These are phyloP conservation scores for Microcos paniculata DNA, from an alignment of 345 rosid genomes.

Conservation along the genomic window DNA sequence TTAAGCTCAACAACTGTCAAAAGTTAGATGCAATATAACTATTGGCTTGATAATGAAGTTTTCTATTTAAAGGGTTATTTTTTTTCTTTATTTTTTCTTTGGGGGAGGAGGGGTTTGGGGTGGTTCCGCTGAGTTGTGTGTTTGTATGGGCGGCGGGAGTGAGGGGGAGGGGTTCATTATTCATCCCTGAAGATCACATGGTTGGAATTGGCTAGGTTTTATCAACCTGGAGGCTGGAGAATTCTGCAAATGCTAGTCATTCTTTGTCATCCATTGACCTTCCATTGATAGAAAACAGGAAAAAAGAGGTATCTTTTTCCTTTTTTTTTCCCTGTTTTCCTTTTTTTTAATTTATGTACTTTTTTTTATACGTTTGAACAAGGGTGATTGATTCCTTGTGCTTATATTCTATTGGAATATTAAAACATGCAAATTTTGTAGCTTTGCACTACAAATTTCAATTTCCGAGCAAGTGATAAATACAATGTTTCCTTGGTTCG, in stretches of 20 bases:
- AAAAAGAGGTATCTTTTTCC: constrained; percentile 44
- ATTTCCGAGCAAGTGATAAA: neutral
- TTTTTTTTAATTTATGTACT: too few relatives aligned
- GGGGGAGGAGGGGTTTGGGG: too few relatives aligned
- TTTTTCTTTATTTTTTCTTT: too few relatives aligned
- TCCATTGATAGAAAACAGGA: constrained; percentile 46
- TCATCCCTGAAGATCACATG: constrained; percentile 9
- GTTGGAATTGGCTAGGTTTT: constrained; percentile 43
- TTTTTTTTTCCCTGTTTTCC: neutral
- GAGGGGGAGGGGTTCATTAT: constrained; percentile 10
- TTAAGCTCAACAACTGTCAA: neutral
- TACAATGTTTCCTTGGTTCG: neutral
- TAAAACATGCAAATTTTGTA: neutral
- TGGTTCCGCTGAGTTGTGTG: neutral
- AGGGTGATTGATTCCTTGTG: neutral
- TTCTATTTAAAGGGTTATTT: neutral
- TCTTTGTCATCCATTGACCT: constrained; percentile 40
- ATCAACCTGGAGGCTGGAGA: constrained; percentile 42
- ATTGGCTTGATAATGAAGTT: neutral
- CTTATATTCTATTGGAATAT: neutral
- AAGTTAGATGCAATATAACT: neutral
- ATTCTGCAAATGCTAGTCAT: constrained; percentile 41
- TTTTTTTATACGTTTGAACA: neutral
- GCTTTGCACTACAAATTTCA: neutral
- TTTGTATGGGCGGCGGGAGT: neutral